Conservation (phyloP, 495 filamentous ascomycete genomes). For the Neohortaea acidophila region DNA sequence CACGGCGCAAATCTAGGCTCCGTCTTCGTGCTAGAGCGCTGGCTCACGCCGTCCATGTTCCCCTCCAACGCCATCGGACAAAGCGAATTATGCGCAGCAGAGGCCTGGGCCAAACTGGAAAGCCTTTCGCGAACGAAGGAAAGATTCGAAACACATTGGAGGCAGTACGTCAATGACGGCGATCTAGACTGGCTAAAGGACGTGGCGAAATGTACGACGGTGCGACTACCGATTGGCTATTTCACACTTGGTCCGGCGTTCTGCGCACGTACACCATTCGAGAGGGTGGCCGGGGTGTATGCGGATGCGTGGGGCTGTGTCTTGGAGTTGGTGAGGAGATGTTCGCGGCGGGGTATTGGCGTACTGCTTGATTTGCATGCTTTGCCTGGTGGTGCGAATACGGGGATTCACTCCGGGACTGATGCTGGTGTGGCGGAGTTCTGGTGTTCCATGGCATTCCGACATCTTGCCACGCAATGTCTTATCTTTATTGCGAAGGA, state of each 20-base stretch:
- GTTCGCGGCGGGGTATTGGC: conserved; percentile 32
- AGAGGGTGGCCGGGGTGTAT: conserved; percentile 31
- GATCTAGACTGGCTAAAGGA: conserved; percentile 35
- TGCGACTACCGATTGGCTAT: conserved; percentile 42
- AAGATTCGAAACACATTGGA: conserved; percentile 38
- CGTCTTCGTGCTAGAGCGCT: conserved; percentile 42
- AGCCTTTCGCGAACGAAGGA: conserved; percentile 32
- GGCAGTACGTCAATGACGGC: conserved; percentile 29
- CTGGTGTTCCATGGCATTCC: conserved; percentile 27
- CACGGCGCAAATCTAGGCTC: conserved; percentile 42
- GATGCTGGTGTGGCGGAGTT: conserved; percentile 29
- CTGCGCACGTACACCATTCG: conserved; percentile 35
- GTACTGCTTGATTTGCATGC: conserved; percentile 41
- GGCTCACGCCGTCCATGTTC: conserved; percentile 34
- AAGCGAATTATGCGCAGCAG: conserved; percentile 36
- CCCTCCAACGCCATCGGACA: conserved; percentile 18
- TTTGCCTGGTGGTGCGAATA: conserved; percentile 40
- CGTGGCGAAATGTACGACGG: conserved; percentile 33
- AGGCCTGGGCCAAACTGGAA: conserved; percentile 24
- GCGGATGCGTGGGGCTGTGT: conserved; percentile 34
- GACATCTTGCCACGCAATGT: conserved; percentile 27
- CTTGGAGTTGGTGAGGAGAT: conserved; percentile 27
- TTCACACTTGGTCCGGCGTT: conserved; percentile 36
- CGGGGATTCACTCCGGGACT: conserved; percentile 35
- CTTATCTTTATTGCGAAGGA: conserved; percentile 33